Base-by-base conservation (phyloP, 345 rosid genomes). In the Salix udensis region DNA sequence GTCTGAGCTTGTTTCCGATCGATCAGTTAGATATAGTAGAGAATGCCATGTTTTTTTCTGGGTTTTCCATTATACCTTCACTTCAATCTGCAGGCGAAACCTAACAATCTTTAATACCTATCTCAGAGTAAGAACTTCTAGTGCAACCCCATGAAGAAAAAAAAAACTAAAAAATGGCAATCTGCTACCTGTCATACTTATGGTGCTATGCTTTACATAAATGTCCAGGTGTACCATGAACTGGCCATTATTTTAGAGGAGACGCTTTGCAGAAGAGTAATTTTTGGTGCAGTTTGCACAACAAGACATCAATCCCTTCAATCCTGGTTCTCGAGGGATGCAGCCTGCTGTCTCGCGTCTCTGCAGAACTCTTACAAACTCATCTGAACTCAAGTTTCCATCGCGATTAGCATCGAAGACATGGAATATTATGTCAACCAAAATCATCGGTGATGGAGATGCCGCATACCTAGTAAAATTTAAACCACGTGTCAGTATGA, bases 301-400 rank as follows among this genome's bases (percentile, higher is more conserved):
- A 24, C 83, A 81, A 13, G 80, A 72, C 4, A 81, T 15, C 28
- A 81, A 68, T 14, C 80, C 80, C 53, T 46, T 62, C 18, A 72
- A 37, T 14, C 80, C 71, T 14, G 77, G 70, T n/a, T 76, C 69
- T 37, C 74, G 68, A 2, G 77, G 39, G 7, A 42, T 2, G 3
- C 15, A 68, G 9, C 24, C 60, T 16, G 72, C 74, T 1, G 48
- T 46, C 52, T 76, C 74, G 18, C 83, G 30, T 72, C 71, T 39
- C 50, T 80, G 77, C 44, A 80, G 58, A 36, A 72, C 83, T 37
- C 77, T 67, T 55, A 80, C 62, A 48, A 80, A 76, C 74, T 80
- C 77, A 48, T 80, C 76, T 12, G 80, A 80, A 70, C 83, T 80
- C 48, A 76, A 76, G 44, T 16, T 76, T 4, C 83, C 83, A 6